Percentiles rank a stretch among this genome's conserved stretches.
Evolutionary conservation across 768 basidiomycete species (phyloP).

Genomic region (Basidioascus undulatus): DNA sequence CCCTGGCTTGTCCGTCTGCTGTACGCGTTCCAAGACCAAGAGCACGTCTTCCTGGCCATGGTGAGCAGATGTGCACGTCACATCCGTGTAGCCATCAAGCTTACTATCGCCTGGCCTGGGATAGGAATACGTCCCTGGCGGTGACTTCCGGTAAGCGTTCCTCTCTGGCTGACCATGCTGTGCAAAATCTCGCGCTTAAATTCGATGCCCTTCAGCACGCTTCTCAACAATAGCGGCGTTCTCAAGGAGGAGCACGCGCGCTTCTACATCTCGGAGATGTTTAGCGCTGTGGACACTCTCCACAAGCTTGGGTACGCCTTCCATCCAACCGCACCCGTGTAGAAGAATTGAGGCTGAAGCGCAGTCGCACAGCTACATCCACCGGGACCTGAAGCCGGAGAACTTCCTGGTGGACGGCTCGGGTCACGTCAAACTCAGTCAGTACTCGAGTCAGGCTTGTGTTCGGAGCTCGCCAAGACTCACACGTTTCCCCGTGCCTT

Average conservation of each 20-base stretch:
- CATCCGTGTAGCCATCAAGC: too few relatives aligned
- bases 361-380: too few relatives aligned
- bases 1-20: slow-evolving; percentile 87
- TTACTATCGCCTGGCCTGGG: background rate
- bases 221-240: slow-evolving; percentile 92
- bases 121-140: slow-evolving; percentile 83
- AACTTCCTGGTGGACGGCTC: slow-evolving; percentile 90
- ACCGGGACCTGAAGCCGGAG: slow-evolving; percentile 96
- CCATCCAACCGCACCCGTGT: too few relatives aligned
- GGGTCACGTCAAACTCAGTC: slow-evolving; percentile 91
- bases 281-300: slow-evolving; percentile 70
- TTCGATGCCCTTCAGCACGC: too few relatives aligned
- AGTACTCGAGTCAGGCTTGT: too few relatives aligned
- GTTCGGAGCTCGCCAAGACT: too few relatives aligned
- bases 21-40: slow-evolving; percentile 87
- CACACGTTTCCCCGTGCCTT: slow-evolving; percentile 9
- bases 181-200: too few relatives aligned
- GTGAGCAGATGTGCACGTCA: too few relatives aligned
- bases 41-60: slow-evolving; percentile 90
- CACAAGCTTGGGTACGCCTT: slow-evolving; percentile 94
- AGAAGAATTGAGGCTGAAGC: too few relatives aligned
- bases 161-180: too few relatives aligned
- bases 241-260: slow-evolving; percentile 90
- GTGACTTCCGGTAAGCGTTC: slow-evolving; percentile 98
- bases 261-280: slow-evolving; percentile 98